phyloP scores from a whole-genome alignment of 2,329 filamentous ascomycete genomes.

The Diaporthe capsici region DNA sequence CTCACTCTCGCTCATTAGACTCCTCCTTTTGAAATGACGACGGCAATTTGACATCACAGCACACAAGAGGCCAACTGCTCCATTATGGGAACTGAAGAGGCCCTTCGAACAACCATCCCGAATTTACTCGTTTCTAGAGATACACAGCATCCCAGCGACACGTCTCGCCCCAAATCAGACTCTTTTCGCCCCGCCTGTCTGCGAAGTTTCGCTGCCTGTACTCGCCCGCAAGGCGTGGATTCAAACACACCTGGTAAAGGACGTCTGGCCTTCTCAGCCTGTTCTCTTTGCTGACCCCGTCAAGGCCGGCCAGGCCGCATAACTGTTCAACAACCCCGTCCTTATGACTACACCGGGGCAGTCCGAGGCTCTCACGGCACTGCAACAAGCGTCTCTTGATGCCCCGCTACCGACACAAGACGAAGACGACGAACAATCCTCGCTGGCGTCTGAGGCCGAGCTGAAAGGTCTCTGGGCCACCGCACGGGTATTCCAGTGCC shows the following conservation, averaged over 20 bases:
- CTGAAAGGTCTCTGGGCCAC: constrained; percentile 34
- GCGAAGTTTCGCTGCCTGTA: neutral
- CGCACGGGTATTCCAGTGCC: constrained; percentile 84
- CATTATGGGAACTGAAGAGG: constrained; percentile 35
- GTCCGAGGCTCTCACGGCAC: constrained; percentile 32
- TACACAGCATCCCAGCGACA: neutral
- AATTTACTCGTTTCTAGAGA: neutral
- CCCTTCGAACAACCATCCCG: neutral
- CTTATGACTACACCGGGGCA: constrained; percentile 38
- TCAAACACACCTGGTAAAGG: neutral
- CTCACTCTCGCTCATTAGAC: neutral
- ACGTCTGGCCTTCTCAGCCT: neutral
- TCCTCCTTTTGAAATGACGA: constrained; percentile 17
- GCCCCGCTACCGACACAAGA: neutral
- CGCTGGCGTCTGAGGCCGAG: constrained; percentile 20
- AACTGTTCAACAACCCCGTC: neutral
- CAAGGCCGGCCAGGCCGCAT: constrained; percentile 18
- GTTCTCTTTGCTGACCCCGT: neutral
- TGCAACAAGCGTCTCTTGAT: constrained; percentile 5
- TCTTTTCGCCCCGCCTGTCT: neutral
- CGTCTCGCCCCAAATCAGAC: neutral
- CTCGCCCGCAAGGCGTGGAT: neutral
- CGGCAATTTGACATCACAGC: constrained; percentile 13
- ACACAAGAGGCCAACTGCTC: constrained; percentile 22
- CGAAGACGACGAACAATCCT: constrained; percentile 4